phyloP scores from a whole-genome alignment of 2,329 filamentous ascomycete species.

The Ceratocystis colombiana region DNA sequence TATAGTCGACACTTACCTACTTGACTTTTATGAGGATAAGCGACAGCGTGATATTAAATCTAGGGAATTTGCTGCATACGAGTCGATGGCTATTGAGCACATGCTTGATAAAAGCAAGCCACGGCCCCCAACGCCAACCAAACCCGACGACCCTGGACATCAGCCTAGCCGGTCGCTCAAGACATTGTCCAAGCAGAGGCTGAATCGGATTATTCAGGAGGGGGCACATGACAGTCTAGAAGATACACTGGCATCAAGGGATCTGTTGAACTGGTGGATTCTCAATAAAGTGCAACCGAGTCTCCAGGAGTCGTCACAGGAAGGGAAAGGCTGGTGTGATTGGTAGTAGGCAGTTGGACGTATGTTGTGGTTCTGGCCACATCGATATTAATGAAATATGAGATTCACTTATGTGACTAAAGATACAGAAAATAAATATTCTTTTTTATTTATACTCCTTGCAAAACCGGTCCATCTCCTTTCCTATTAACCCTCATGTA shows the following conservation, averaged over 20 bases:
- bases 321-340: not conserved
- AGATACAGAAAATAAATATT: too few relatives aligned
- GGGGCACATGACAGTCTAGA: slow-evolving; percentile 38
- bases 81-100: not conserved
- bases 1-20: slow-evolving; percentile 39
- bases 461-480: too few relatives aligned
- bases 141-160: slow-evolving; percentile 3
- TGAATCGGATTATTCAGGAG: slow-evolving; percentile 36
- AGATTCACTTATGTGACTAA: too few relatives aligned
- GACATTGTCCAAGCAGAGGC: slow-evolving; percentile 32
- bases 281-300: slow-evolving; percentile 13
- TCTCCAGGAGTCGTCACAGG: not conserved
- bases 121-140: not conserved
- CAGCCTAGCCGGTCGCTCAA: slow-evolving; percentile 35
- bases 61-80: slow-evolving; percentile 25
- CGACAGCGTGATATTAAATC: slow-evolving; percentile 20
- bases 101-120: slow-evolving; percentile 10
- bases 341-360: too few relatives aligned
- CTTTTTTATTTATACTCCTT: too few relatives aligned
- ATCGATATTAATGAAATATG: too few relatives aligned
- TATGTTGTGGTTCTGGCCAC: too few relatives aligned
- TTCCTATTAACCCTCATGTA: too few relatives aligned
- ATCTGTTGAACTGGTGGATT: slow-evolving; percentile 36
- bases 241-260: slow-evolving; percentile 38
- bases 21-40: slow-evolving; percentile 29